Conservation (phyloP, 2,329 filamentous ascomycete genomes). For the Paecilomyces sp. region DNA sequence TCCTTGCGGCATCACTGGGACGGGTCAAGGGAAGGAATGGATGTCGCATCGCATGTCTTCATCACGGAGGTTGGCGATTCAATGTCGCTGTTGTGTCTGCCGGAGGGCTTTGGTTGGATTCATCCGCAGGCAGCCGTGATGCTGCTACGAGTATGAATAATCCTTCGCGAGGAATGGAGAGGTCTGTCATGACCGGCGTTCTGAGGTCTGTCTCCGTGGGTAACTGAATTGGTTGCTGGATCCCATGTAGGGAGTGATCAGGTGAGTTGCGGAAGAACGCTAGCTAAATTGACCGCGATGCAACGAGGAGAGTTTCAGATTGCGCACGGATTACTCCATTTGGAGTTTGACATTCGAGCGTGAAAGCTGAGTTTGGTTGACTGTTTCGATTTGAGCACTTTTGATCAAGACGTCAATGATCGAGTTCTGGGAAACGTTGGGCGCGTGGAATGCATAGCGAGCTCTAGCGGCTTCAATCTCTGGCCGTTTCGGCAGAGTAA, state of each 20-base stretch:
- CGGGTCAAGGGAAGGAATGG: not conserved
- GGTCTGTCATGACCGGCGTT: not conserved
- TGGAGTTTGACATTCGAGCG: not conserved
- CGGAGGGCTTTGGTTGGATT: not conserved
- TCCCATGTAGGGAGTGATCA: not conserved
- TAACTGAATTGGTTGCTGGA: not conserved
- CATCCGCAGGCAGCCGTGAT: not conserved
- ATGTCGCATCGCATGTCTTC: not conserved
- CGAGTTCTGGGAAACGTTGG: slow-evolving; percentile 2
- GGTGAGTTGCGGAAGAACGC: not conserved
- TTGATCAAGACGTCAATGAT: slow-evolving; percentile 2
- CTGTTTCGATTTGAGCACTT: not conserved
- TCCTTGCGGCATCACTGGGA: not conserved
- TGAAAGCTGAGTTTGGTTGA: not conserved
- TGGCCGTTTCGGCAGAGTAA: slow-evolving; percentile 18
- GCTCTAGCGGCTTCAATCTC: slow-evolving; percentile 1
- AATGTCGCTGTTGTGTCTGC: not conserved
- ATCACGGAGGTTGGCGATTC: not conserved
- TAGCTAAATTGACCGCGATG: not conserved
- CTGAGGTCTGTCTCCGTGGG: not conserved
- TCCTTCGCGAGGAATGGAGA: not conserved
- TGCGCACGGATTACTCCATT: not conserved
- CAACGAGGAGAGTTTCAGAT: not conserved
- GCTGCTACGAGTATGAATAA: not conserved
- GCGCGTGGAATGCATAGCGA: not conserved